Conservation (phyloP, 2,329 filamentous ascomycete genomes). For the Dactylellina sp. region DNA sequence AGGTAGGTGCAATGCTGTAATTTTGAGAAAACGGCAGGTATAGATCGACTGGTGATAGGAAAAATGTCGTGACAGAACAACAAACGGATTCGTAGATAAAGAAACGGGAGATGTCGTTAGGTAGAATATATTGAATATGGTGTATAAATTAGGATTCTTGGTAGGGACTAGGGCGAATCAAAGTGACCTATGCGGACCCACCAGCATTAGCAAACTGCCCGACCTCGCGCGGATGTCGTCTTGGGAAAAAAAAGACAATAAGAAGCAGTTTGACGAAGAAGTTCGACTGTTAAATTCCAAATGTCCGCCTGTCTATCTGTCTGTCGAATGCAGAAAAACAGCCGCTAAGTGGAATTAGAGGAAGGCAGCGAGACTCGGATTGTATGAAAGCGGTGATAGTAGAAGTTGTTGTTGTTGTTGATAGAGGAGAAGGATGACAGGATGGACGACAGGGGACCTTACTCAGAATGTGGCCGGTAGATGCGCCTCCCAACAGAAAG, state of each 20-base stretch:
- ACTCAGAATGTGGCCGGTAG: background rate
- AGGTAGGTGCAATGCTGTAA: background rate
- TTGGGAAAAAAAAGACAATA: conserved; percentile 3
- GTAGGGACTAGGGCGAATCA: conserved; percentile 26
- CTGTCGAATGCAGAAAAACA: background rate
- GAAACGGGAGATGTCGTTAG: background rate
- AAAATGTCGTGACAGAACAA: background rate
- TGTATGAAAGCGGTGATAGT: no score
- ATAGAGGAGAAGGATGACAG: background rate
- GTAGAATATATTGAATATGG: background rate
- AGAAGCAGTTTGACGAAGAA: background rate
- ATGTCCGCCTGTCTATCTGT: background rate
- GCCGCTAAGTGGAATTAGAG: background rate
- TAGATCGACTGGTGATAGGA: conserved; percentile 3
- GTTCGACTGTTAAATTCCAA: conserved; percentile 10
- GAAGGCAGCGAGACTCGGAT: background rate
- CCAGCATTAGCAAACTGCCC: conserved; percentile 48
- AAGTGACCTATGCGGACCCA: conserved; percentile 41
- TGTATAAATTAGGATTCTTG: conserved; percentile 13
- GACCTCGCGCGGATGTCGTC: conserved; percentile 27
- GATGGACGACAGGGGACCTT: background rate
- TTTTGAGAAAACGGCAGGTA: background rate
- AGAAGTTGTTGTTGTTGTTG: no score
- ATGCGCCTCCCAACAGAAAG: conserved; percentile 10
- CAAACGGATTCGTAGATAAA: conserved; percentile 5